These are phyloP conservation scores for Mortierella sp. DNA, from an alignment of 371 early-diverging fungal genomes.

Conservation along the genomic window DNA sequence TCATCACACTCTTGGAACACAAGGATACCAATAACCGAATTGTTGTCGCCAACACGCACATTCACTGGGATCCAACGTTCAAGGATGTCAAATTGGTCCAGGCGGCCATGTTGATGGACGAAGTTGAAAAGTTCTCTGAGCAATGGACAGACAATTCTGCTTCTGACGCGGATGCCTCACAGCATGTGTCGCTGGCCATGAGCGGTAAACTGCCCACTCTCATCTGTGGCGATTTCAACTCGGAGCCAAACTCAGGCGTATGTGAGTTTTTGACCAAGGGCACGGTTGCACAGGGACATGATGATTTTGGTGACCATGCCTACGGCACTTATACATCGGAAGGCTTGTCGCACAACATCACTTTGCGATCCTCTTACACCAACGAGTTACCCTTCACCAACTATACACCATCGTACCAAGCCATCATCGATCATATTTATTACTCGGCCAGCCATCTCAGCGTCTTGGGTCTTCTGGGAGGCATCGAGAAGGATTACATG, in stretches of 20 bases:
- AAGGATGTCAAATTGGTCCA: conserved; percentile 99
- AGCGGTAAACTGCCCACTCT: conserved; percentile 71
- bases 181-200: conserved; percentile 39
- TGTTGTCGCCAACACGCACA: conserved; percentile 93
- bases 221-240: conserved; percentile 98
- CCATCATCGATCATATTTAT: conserved; percentile 98
- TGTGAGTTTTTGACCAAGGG: conserved; percentile 87
- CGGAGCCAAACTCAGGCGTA: conserved; percentile 90
- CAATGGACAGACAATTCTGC: conserved; percentile 58
- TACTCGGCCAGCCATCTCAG: conserved; percentile 80
- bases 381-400: conserved; percentile 94
- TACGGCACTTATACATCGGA: conserved; percentile 91
- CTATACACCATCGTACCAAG: conserved; percentile 91
- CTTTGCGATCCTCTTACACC: conserved; percentile 86
- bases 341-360: conserved; percentile 83
- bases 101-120: conserved; percentile 95
- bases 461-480: conserved; percentile 86
- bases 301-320: conserved; percentile 81
- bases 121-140: conserved; percentile 72
- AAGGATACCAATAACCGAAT: conserved; percentile 76
- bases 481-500: conserved; percentile 86
- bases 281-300: conserved; percentile 78
- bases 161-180: background rate
- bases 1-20: conserved; percentile 87
- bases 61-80: conserved; percentile 94